Percentiles rank a stretch among this genome's conserved stretches.
Evolutionary conservation across 2,329 filamentous ascomycete genomes (phyloP).

Genomic region (Sclerotinia spermophila): DNA sequence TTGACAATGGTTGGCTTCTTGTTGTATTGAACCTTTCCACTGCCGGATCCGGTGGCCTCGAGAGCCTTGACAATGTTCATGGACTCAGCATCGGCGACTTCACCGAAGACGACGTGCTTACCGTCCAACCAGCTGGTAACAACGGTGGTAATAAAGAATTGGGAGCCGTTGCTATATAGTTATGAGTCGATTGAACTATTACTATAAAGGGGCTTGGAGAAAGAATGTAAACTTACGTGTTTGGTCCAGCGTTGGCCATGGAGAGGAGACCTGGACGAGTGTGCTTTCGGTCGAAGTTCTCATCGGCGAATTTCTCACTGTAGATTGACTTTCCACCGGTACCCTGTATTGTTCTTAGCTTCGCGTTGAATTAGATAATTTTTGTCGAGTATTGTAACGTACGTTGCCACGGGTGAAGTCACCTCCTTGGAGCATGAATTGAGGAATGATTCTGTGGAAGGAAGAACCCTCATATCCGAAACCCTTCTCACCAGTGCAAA

Average conservation of each 20-base stretch:
- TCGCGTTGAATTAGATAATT: conserved; percentile 42
- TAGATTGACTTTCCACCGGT: conserved; percentile 90
- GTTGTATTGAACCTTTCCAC: conserved; percentile 53
- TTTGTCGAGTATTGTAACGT: conserved; percentile 40
- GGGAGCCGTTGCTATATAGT: conserved; percentile 82
- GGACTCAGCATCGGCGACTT: conserved; percentile 48
- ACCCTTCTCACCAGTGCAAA: conserved; percentile 82
- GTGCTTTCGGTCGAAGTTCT: conserved; percentile 84
- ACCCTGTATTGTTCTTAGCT: conserved; percentile 63
- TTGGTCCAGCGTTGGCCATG: conserved; percentile 93
- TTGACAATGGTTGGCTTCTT: conserved; percentile 57
- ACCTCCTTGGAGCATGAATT: conserved; percentile 96
- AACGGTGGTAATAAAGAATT: conserved; percentile 97
- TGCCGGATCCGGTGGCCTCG: conserved; percentile 56
- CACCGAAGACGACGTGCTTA: conserved; percentile 93
- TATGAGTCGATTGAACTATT: conserved; percentile 49
- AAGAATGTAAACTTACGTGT: conserved; percentile 67
- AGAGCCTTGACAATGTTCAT: conserved; percentile 56
- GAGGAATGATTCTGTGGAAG: conserved; percentile 90
- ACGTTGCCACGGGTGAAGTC: conserved; percentile 93
- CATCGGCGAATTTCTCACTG: conserved; percentile 88
- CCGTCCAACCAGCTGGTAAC: conserved; percentile 90
- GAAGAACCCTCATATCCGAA: conserved; percentile 77
- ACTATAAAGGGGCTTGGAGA: conserved; percentile 61
- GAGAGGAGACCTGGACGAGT: conserved; percentile 73